phyloP scores from a whole-genome alignment of 805 yeast species.

The Zygosaccharomyces bisporus region DNA sequence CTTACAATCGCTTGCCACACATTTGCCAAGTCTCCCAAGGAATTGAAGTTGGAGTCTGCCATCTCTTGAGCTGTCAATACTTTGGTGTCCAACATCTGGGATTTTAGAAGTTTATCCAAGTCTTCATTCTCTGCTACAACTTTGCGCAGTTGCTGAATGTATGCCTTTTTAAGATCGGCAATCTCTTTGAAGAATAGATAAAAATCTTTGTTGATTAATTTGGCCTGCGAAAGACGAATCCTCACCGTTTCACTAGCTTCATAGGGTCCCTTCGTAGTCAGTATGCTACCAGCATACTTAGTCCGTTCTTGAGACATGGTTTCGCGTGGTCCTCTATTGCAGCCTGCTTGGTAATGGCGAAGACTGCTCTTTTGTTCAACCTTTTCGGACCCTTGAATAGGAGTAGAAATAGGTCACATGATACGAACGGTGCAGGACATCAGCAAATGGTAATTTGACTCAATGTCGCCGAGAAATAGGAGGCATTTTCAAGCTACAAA shows the following conservation, averaged over 20 bases:
- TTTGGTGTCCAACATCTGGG: constrained; percentile 37
- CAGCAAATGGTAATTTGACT: too few species aligned
- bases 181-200: constrained; percentile 58
- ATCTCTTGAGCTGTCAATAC: constrained; percentile 43
- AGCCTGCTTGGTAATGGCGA: background rate
- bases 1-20: constrained; percentile 44
- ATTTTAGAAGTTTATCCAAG: constrained; percentile 34
- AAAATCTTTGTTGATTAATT: constrained; percentile 54
- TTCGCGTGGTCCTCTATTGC: background rate
- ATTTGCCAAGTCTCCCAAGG: constrained; percentile 43
- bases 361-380: background rate
- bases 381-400: constrained; percentile 5
- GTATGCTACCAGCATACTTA: constrained; percentile 40
- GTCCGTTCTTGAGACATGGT: constrained; percentile 33
- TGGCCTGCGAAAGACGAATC: constrained; percentile 53
- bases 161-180: constrained; percentile 44
- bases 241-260: constrained; percentile 59
- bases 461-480: too few species aligned
- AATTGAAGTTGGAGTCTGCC: constrained; percentile 48
- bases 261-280: constrained; percentile 48
- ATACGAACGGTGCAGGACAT: constrained; percentile 6
- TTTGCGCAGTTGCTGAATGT: constrained; percentile 46
- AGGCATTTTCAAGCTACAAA: too few species aligned
- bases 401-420: constrained; percentile 1
- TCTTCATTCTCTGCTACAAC: constrained; percentile 34